These are phyloP conservation scores for Ganoderma meredithae DNA, from an alignment of 1,284 basidiomycete species.

Conservation along the genomic window DNA sequence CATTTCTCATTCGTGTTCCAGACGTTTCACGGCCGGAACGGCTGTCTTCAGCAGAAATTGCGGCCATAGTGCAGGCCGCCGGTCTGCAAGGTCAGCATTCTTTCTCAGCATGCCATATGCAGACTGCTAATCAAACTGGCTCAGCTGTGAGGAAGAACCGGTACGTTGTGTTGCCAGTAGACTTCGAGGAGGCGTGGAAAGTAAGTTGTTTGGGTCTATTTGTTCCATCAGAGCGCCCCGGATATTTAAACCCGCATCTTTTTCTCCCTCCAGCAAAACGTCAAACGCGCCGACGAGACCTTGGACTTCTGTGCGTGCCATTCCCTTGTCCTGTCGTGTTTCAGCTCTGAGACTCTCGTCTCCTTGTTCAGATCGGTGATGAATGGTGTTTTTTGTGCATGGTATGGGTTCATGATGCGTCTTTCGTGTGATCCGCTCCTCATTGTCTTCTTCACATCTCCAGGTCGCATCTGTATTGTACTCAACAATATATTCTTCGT, in stretches of 20 bases:
- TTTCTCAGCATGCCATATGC: too few species aligned
- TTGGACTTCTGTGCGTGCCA: constrained; percentile 89
- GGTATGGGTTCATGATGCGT: constrained; percentile 34
- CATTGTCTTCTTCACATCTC: neutral
- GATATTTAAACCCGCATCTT: constrained; percentile 46
- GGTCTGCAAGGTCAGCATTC: constrained; percentile 84
- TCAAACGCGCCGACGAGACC: constrained; percentile 93
- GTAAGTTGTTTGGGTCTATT: constrained; percentile 68
- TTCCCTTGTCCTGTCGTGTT: constrained; percentile 10
- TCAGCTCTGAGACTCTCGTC: constrained; percentile 22
- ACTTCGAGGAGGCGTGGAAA: constrained; percentile 99
- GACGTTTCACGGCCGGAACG: constrained; percentile 97
- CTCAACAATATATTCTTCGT: constrained; percentile 42
- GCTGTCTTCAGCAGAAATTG: constrained; percentile 95
- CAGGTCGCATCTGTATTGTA: constrained; percentile 44
- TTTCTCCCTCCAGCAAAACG: constrained; percentile 74
- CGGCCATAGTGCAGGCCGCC: constrained; percentile 96
- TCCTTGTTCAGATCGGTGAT: constrained; percentile 57
- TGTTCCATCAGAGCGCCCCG: constrained; percentile 43
- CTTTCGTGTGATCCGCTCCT: constrained; percentile 6
- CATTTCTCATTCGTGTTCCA: constrained; percentile 41
- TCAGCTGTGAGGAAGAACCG: constrained; percentile 96
- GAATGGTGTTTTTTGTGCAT: constrained; percentile 34
- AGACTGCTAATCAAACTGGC: constrained; percentile 1
- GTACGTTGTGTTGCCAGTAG: constrained; percentile 95